Percentiles rank a stretch among this genome's conserved stretches.
Conservation (phyloP, 129 eudicot species). For the Apium graveolens region DNA sequence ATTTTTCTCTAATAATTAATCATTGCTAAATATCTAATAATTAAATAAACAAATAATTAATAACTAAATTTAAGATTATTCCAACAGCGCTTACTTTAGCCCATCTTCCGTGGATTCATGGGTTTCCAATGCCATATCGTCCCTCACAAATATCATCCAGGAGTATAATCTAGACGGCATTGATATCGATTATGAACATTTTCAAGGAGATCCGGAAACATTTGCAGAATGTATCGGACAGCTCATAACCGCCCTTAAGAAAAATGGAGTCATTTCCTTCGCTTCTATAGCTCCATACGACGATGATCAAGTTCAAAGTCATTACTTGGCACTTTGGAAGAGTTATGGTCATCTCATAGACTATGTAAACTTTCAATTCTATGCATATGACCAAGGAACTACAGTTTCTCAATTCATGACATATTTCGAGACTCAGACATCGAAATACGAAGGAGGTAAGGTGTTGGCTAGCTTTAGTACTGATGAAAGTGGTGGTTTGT, state of each 20-base stretch:
- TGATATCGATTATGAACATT: conserved; percentile 23
- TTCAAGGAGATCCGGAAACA: conserved; percentile 14
- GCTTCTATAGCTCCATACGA: conserved; percentile 25
- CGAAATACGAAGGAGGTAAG: conserved; percentile 40
- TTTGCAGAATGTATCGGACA: conserved; percentile 19
- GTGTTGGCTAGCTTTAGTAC: conserved; percentile 35
- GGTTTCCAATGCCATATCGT: conserved; percentile 15
- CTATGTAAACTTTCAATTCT: conserved; percentile 23
- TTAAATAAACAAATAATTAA: too few relatives aligned
- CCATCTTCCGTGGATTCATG: conserved; percentile 17
- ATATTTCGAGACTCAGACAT: conserved; percentile 29
- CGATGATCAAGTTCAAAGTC: conserved; percentile 12
- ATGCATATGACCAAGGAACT: conserved; percentile 14
- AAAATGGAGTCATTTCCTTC: conserved; percentile 1
- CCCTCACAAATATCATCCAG: conserved; percentile 14
- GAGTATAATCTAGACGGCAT: conserved; percentile 17
- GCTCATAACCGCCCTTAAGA: conserved; percentile 14
- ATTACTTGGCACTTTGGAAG: conserved; percentile 18
- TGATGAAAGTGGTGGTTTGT: conserved; percentile 37
- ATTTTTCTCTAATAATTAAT: too few relatives aligned
- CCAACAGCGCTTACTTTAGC: conserved; percentile 15
- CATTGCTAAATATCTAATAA: too few relatives aligned
- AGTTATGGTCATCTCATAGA: conserved; percentile 12
- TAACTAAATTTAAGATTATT: too few relatives aligned
- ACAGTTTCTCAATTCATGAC: conserved; percentile 8